A percentile compares a stretch with the other conserved stretches of the same genome.
These are phyloP conservation scores for Papiliotrema terrestris DNA, from an alignment of 1,284 basidiomycete species.

Conservation along the genomic window DNA sequence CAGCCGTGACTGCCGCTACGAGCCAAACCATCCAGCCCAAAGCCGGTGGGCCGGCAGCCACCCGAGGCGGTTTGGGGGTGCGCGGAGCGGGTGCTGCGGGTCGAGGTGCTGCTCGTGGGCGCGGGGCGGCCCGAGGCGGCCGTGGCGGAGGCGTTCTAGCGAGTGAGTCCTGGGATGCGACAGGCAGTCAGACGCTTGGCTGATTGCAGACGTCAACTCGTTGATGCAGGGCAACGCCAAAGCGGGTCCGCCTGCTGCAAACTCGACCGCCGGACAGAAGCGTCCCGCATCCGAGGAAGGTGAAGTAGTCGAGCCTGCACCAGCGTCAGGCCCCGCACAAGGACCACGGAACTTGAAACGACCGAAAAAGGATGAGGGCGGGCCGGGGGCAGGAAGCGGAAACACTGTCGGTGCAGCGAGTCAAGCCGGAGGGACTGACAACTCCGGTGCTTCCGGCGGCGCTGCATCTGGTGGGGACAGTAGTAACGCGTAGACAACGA, in stretches of 20 bases:
- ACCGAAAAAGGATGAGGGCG: background rate
- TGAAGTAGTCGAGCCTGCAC: constrained; percentile 11
- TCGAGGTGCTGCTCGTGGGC: background rate
- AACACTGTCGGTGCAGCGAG: too few species aligned
- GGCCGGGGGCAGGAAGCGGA: too few species aligned
- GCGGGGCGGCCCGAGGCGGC: constrained; percentile 12
- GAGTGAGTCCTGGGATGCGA: constrained; percentile 11
- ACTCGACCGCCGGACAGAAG: constrained; percentile 21
- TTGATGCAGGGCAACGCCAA: constrained; percentile 17
- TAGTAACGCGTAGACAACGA: too few species aligned
- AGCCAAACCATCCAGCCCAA: too few species aligned
- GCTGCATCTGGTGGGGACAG: too few species aligned
- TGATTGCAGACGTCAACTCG: constrained; percentile 38
- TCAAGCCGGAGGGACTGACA: too few species aligned
- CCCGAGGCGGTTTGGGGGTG: constrained; percentile 14
- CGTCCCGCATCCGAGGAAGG: constrained; percentile 30
- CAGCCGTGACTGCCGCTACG: too few species aligned
- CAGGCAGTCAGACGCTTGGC: background rate
- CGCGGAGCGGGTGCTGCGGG: constrained; percentile 3
- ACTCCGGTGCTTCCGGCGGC: too few species aligned
- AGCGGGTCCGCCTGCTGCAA: constrained; percentile 5
- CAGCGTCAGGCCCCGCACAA: background rate
- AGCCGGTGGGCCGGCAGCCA: constrained; percentile 2
- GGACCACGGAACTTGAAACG: background rate
- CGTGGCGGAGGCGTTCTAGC: constrained; percentile 18